Conservation (phyloP, 441 rosid species). For the Syzygium syzygioides region DNA sequence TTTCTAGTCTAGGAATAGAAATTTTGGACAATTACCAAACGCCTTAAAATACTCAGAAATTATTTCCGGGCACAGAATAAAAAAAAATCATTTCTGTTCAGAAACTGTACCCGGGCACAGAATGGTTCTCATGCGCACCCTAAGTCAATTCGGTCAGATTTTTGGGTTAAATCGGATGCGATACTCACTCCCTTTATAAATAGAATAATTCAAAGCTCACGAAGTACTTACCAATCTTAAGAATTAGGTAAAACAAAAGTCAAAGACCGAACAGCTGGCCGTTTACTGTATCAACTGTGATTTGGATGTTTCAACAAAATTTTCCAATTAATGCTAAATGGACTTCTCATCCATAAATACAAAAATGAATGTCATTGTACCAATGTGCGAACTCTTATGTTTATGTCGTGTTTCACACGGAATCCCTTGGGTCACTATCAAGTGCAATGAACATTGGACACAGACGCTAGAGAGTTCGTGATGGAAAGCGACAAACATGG, state of each 20-base stretch:
- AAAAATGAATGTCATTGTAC: neutral
- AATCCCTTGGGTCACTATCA: neutral
- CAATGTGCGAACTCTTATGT: neutral
- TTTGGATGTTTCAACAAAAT: neutral
- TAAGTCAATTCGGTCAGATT: neutral
- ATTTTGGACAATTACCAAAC: too few species aligned
- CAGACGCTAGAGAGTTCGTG: neutral
- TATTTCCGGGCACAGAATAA: too few species aligned
- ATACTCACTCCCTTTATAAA: neutral
- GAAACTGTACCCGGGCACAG: too few species aligned
- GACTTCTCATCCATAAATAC: neutral
- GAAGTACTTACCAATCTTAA: neutral
- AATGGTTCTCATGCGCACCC: too few species aligned
- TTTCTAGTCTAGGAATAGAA: too few species aligned
- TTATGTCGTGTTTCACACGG: neutral
- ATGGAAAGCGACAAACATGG: neutral
- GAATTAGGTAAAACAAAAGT: neutral
- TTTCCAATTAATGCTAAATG: neutral
- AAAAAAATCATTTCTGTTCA: too few species aligned
- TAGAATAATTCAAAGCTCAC: neutral
- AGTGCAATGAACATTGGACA: neutral
- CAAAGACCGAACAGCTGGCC: neutral
- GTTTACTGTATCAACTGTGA: too few species aligned
- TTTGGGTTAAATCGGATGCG: fast-evolving
- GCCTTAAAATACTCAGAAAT: too few species aligned